Evolutionary conservation across 495 filamentous ascomycete species (phyloP).

Genomic region (Penicillium coprophilum): DNA sequence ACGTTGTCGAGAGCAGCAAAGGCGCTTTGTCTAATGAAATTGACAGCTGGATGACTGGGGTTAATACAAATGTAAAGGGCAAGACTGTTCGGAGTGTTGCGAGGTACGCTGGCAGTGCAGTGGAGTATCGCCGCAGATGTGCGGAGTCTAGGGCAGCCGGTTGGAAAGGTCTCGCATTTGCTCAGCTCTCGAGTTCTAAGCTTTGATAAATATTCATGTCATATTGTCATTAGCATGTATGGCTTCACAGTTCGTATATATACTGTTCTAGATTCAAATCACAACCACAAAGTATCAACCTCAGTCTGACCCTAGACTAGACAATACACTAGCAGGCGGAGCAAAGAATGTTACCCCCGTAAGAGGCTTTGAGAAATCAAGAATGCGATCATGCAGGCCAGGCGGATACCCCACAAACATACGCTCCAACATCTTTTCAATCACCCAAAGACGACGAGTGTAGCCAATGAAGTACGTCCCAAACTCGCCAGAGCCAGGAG

Average conservation of each 20-base stretch:
- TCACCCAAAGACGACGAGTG: constrained; percentile 54
- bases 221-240: background rate
- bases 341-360: constrained; percentile 57
- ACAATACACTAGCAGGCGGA: constrained; percentile 47
- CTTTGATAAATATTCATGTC: constrained; percentile 1
- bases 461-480: constrained; percentile 63
- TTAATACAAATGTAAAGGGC: constrained; percentile 34
- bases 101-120: constrained; percentile 27
- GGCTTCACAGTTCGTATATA: background rate
- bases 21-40: constrained; percentile 20
- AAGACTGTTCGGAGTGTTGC: constrained; percentile 33
- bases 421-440: constrained; percentile 57
- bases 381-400: constrained; percentile 54
- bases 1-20: constrained; percentile 23
- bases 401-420: constrained; percentile 59
- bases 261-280: background rate
- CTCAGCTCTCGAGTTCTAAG: background rate
- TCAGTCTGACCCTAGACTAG: constrained; percentile 32
- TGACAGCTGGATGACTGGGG: constrained; percentile 38
- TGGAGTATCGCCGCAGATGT: constrained; percentile 24
- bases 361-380: constrained; percentile 54
- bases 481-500: constrained; percentile 51
- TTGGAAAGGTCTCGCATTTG: constrained; percentile 20
- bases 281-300: background rate
- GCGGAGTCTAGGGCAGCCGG: constrained; percentile 20